Base-by-base conservation (phyloP, 1,284 basidiomycete genomes). In the Ceratobasidium theobromae region DNA sequence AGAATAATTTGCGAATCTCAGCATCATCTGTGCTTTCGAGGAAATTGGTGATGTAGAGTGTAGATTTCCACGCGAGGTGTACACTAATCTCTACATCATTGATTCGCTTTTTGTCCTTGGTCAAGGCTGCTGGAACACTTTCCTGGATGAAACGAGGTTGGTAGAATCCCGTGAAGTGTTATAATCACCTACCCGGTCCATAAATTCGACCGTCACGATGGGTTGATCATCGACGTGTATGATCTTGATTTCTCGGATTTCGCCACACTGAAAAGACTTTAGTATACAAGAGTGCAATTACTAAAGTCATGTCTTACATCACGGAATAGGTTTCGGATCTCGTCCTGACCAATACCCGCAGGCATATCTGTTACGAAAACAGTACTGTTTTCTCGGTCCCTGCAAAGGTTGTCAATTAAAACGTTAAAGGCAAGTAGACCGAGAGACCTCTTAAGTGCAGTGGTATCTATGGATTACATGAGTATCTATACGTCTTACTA, bases 21-120 rank as follows among this genome's bases (percentile, higher is more conserved):
- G 79, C 78, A 74, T 98, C 95, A 72, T 96, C 92, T n/a, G 84
- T 83, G 14, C 82, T 82, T 73, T 93, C 90, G 0, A 93, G 88
- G 77, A 98, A 99, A 77, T 99, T 99, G 12, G 97, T 98, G 46
- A 98, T 88, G 76, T 95, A 99, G 3, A 99, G 78, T 1, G 96
- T 99, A 3, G 94, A 96, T 69, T 89, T 85, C 92, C 94, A 98
- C 4, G 93, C 93, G 58, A 97, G 81, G 73, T 93, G 85, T 0
- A 99, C 93, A 12, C 84, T 82, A 14, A 97, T 81, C 73, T 94
- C 89, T 49, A 84, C 78, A 0, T 81, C 87, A 43, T 82, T 80
- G 52, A 99, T 73, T 33, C 86, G 84, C 74, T 97, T 98, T 78
- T 93, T 93, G 78, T 98, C 95, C 74, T 94, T 95, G 0, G 94